Evolutionary conservation across 192 early-diverging fungal genomes (phyloP).

Genomic region (Coemansia sp.): DNA sequence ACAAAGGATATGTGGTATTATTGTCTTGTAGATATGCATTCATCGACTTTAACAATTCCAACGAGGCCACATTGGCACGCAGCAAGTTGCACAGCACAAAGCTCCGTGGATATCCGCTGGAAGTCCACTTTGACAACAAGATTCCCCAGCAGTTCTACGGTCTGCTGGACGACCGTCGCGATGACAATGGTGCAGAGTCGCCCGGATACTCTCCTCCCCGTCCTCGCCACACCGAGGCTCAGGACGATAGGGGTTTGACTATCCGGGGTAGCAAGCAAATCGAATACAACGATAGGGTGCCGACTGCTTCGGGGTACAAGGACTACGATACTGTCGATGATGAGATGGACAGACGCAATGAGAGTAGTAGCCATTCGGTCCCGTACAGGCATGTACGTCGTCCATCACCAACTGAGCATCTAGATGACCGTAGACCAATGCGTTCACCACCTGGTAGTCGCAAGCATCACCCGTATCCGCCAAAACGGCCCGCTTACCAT

Average conservation of each 20-base stretch:
- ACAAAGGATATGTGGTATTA: too few relatives aligned
- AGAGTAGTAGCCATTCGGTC: not conserved
- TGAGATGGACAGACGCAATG: not conserved
- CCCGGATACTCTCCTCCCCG: not conserved
- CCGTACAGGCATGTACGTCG: not conserved
- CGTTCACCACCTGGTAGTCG: not conserved
- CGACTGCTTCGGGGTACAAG: not conserved
- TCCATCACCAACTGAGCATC: not conserved
- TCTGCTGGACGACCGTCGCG: conserved; percentile 12
- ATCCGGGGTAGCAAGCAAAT: not conserved
- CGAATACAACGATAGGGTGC: not conserved
- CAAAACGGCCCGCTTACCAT: not conserved
- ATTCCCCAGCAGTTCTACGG: conserved; percentile 29
- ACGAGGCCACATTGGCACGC: conserved; percentile 36
- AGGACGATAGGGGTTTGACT: not conserved
- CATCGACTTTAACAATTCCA: conserved; percentile 35
- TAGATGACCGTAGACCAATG: not conserved
- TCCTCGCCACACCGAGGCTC: conserved; percentile 1
- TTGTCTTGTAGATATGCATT: conserved; percentile 46
- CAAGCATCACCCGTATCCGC: not conserved
- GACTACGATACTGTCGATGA: conserved; percentile 3
- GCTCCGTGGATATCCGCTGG: conserved; percentile 23
- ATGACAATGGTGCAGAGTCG: not conserved
- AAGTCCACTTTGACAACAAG: conserved; percentile 49
- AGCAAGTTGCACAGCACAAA: conserved; percentile 29